These are phyloP conservation scores for Microbotryomycetes sp. DNA, from an alignment of 1,284 basidiomycete genomes.

Conservation along the genomic window DNA sequence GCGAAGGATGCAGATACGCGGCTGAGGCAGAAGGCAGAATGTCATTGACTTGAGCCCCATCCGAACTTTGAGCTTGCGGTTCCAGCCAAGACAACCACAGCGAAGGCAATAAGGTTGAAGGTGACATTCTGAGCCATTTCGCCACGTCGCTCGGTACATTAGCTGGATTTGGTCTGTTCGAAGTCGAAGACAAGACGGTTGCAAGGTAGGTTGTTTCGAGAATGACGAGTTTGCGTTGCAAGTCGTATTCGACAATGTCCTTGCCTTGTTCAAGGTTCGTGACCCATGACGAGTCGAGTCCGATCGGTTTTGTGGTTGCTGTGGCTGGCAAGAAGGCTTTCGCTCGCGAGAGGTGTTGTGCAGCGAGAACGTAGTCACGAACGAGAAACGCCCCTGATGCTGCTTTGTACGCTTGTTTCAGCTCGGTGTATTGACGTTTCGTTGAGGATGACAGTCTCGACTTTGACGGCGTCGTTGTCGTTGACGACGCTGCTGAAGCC, in stretches of 20 bases:
- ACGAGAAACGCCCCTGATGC: conserved; percentile 26
- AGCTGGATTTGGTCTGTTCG: neutral
- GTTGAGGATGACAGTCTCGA: too few species aligned
- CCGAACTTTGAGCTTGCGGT: neutral
- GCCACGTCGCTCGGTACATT: neutral
- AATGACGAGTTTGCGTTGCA: conserved; percentile 19
- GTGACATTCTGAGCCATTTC: conserved; percentile 6
- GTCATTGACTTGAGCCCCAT: neutral
- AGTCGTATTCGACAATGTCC: neutral
- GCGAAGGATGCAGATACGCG: conserved; percentile 24
- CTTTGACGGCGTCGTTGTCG: neutral
- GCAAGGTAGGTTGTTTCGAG: conserved; percentile 29
- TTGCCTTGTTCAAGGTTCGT: neutral
- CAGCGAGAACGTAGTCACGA: conserved; percentile 21
- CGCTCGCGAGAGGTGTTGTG: conserved; percentile 7
- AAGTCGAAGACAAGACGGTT: conserved; percentile 13
- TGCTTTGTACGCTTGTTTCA: conserved; percentile 14
- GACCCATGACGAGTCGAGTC: conserved; percentile 8
- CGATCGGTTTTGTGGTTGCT: neutral
- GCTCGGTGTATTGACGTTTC: neutral
- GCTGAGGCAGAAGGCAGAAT: conserved; percentile 21
- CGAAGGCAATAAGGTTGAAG: conserved; percentile 6
- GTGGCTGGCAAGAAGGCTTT: neutral
- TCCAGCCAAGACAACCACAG: conserved; percentile 13
- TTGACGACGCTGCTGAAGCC: neutral